phyloP scores from a whole-genome alignment of 371 early-diverging fungal genomes.

The Capillidium rhysosporum region DNA sequence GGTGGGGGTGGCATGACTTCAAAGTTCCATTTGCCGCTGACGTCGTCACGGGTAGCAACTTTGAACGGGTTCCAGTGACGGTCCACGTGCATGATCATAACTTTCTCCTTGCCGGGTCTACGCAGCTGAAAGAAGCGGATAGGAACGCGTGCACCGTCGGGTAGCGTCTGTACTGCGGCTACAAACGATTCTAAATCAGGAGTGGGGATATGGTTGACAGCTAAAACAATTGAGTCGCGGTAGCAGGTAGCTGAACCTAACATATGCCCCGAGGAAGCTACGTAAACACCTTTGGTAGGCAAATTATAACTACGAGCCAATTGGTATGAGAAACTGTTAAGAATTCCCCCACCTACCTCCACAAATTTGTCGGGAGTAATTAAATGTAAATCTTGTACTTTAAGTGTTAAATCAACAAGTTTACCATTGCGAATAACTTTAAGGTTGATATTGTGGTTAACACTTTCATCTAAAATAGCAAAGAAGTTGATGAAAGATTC shows the following conservation, averaged over 20 bases:
- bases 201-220: constrained; percentile 47
- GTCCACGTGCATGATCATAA: constrained; percentile 50
- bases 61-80: constrained; percentile 63
- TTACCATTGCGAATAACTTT: constrained; percentile 48
- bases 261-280: constrained; percentile 33
- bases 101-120: constrained; percentile 42
- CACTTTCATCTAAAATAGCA: constrained; percentile 35
- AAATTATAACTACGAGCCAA: constrained; percentile 52
- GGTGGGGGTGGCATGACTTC: constrained; percentile 26
- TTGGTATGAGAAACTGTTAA: constrained; percentile 72
- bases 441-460: constrained; percentile 32
- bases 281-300: constrained; percentile 59
- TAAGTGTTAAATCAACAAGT: constrained; percentile 21
- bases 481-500: constrained; percentile 47
- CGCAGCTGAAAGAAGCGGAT: constrained; percentile 66
- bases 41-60: constrained; percentile 45
- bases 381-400: constrained; percentile 52
- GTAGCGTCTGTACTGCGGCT: constrained; percentile 44
- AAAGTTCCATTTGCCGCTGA: constrained; percentile 36
- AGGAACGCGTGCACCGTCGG: constrained; percentile 57
- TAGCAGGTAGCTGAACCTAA: constrained; percentile 46
- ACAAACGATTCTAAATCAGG: constrained; percentile 52
- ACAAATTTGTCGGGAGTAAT: constrained; percentile 48
- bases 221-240: constrained; percentile 23
- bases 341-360: constrained; percentile 67